Evolutionary conservation across 768 basidiomycete genomes (phyloP), one percentile per base, ranked within the genome.

Genomic region (Vishniacozyma victoriae): DNA sequence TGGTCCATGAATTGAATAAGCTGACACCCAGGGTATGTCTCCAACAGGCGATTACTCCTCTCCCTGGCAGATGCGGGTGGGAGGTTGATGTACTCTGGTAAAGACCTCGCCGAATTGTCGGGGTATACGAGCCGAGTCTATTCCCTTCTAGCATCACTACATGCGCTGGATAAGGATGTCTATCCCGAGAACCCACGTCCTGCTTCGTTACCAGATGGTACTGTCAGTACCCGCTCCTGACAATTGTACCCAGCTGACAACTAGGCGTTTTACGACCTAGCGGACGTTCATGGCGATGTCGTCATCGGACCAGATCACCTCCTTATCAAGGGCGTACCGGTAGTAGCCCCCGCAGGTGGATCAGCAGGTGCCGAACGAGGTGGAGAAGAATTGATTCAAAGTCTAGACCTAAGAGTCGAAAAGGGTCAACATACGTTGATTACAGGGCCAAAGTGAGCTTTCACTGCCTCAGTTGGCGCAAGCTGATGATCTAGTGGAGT

Each of bases 11-110:
- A 52, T 19, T 55, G 39, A 54, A 42, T 11, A 11, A 36, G 19
- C 26, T 29, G 11, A 22, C 18, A 14, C 27, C 3, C 45, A 84
- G 83, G 84, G 5, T 97, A 97, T 69, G 90, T 97, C 41, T 92
- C 91, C 23, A 93, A 91, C 52, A 81, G 93, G 15, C 80, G 93
- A 11, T 78, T 96, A 0, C 78, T 97, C 2, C 78, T 96, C 25
- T 91, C 91, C 1, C 80, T 97, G n/a, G 91, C 93, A 1, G 93
- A 97, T 60, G 93, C 92, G 0, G 93, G 93, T 14, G 90, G 91
- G 0, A 79, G 93, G 26, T 75, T 96, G 38, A 96, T 97, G 92
- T 92, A 90, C 66, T 89, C 89, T 0, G 90, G 92, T 69, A 97
- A 95, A 67, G 93, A 96, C 60, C 75, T 96, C 5, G 81, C 95